Percentiles rank a stretch among this genome's conserved stretches.
These are phyloP conservation scores for Arthrobotrys entomopaga DNA, from an alignment of 2,329 filamentous ascomycete species.

Conservation along the genomic window DNA sequence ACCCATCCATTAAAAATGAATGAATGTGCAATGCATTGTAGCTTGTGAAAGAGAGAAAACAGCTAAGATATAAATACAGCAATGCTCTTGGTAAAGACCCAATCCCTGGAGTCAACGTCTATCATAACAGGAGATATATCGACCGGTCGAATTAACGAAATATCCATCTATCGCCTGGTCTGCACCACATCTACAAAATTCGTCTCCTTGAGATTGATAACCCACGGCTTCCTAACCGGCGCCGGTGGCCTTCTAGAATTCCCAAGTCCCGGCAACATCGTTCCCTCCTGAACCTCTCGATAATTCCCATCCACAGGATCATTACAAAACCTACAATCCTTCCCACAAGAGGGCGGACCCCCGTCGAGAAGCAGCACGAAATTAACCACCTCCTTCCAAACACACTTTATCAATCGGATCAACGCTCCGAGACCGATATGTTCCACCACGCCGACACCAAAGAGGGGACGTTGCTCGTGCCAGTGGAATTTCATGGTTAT, in stretches of 20 bases:
- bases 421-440: conserved; percentile 18
- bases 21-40: too few relatives aligned
- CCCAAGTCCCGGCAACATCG: neutral
- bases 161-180: too few relatives aligned
- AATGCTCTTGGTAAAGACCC: too few relatives aligned
- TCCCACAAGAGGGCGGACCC: neutral
- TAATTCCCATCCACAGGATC: conserved; percentile 1
- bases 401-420: neutral
- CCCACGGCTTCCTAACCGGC: neutral
- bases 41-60: too few relatives aligned
- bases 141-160: too few relatives aligned
- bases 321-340: conserved; percentile 4
- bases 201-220: conserved; percentile 16
- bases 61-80: too few relatives aligned
- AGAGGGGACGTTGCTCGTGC: conserved; percentile 31
- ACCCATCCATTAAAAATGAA: too few relatives aligned
- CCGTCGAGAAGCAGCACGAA: neutral
- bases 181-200: conserved; percentile 11
- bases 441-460: conserved; percentile 21
- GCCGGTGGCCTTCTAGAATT: neutral
- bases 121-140: too few relatives aligned
- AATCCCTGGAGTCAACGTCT: too few relatives aligned
- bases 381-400: neutral
- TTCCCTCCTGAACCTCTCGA: neutral
- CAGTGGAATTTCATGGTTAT: conserved; percentile 10